Percentiles rank a stretch among this genome's conserved stretches.
phyloP scores from a whole-genome alignment of 495 filamentous ascomycete species.

The Sphaerosporella brunnea region DNA sequence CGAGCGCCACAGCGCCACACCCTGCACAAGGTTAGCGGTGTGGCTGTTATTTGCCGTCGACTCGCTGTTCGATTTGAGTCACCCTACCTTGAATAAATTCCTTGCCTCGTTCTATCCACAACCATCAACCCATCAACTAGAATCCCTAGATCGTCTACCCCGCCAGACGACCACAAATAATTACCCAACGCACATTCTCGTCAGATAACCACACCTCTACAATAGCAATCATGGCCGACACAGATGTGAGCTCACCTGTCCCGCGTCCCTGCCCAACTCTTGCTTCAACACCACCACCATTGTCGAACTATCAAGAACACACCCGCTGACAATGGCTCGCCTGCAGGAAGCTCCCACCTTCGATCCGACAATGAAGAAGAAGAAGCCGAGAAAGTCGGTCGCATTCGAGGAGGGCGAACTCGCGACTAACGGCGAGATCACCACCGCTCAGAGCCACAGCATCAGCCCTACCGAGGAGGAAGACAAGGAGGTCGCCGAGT shows the following conservation, averaged over 20 bases:
- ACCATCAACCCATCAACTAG: no score
- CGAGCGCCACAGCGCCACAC: no score
- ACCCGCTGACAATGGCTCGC: background rate
- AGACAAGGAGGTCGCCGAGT: slow-evolving; percentile 11
- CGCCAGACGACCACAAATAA: no score
- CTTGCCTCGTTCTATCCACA: no score
- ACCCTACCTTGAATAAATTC: no score
- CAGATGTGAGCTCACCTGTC: slow-evolving; percentile 14
- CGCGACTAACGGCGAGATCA: background rate
- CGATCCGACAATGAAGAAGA: slow-evolving; percentile 22
- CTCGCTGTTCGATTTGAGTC: no score
- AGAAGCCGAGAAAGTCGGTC: slow-evolving; percentile 25
- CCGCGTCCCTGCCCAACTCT: background rate
- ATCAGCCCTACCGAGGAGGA: slow-evolving; percentile 5
- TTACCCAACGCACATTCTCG: no score
- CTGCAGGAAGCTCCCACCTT: slow-evolving; percentile 19
- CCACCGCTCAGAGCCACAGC: background rate
- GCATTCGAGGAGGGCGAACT: slow-evolving; percentile 20
- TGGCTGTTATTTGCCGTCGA: no score
- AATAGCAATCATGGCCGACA: slow-evolving; percentile 20
- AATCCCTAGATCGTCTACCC: no score
- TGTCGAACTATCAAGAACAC: background rate
- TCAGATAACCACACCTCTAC: no score
- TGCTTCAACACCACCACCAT: background rate
- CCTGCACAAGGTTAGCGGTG: no score